A percentile compares a stretch with the other conserved stretches of the same genome.
phyloP scores from a whole-genome alignment of 164 flowering plant species.

The Kalanchoe fedtschenkoi region DNA sequence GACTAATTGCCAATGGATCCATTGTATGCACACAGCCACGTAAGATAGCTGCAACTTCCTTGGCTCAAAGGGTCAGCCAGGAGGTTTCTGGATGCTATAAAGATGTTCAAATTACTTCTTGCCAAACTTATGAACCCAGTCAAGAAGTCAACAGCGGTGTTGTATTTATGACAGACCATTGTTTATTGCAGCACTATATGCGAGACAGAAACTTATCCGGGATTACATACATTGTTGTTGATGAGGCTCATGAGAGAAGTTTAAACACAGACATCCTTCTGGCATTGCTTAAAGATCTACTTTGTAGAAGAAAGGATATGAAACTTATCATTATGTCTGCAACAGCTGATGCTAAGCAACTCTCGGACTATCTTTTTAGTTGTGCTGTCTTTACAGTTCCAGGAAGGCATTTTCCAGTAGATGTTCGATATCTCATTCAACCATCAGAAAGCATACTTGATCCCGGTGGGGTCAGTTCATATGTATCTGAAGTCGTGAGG shows the following conservation, averaged over 20 bases:
- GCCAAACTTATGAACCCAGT: conserved; percentile 42
- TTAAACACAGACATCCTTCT: conserved; percentile 88
- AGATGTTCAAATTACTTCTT: conserved; percentile 36
- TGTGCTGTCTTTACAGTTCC: conserved; percentile 50
- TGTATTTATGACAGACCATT: conserved; percentile 77
- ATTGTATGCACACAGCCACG: conserved; percentile 93
- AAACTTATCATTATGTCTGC: conserved; percentile 97
- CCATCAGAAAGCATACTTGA: conserved; percentile 16
- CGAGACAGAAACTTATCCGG: conserved; percentile 43
- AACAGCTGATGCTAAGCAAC: conserved; percentile 78
- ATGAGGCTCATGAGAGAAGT: conserved; percentile 99
- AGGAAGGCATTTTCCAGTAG: conserved; percentile 89
- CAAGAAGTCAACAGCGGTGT: conserved; percentile 37
- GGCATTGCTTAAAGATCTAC: conserved; percentile 57
- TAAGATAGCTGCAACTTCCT: conserved; percentile 78
- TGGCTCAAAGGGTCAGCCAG: conserved; percentile 72
- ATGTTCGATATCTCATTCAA: conserved; percentile 46
- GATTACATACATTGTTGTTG: conserved; percentile 73
- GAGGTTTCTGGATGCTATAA: conserved; percentile 71
- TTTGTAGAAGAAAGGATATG: conserved; percentile 43
- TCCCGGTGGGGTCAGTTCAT: conserved; percentile 30
- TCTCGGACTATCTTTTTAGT: conserved; percentile 65
- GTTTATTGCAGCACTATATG: conserved; percentile 82
- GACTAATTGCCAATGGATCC: conserved; percentile 32
- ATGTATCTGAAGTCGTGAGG: conserved; percentile 59